These are phyloP conservation scores for Penicillium salamii DNA, from an alignment of 495 filamentous ascomycete species.

Conservation along the genomic window DNA sequence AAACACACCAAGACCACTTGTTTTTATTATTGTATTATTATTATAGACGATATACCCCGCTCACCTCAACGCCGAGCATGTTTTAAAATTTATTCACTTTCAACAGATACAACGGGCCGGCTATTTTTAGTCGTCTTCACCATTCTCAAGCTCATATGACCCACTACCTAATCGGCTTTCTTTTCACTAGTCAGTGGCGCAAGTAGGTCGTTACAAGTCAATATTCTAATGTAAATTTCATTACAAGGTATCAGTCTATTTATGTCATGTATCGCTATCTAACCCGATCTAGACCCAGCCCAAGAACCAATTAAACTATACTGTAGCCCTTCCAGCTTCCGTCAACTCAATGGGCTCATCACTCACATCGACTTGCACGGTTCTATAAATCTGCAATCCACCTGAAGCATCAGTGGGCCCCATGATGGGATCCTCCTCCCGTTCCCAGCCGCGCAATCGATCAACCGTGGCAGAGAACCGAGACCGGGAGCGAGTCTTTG, in stretches of 20 bases:
- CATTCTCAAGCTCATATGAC: background rate
- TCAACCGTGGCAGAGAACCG: background rate
- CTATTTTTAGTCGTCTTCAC: background rate
- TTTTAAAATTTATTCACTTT: constrained; percentile 4
- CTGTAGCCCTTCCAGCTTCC: background rate
- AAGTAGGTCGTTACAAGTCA: too few species aligned
- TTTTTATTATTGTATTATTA: background rate
- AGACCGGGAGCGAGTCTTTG: background rate
- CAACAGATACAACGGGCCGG: background rate
- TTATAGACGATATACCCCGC: constrained; percentile 10
- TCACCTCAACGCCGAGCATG: constrained; percentile 11
- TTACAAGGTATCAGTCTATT: background rate
- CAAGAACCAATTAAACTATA: background rate
- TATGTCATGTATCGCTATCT: background rate
- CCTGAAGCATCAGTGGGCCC: background rate
- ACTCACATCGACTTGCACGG: constrained; percentile 11
- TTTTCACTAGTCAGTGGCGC: too few species aligned
- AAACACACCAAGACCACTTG: background rate
- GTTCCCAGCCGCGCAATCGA: constrained; percentile 6
- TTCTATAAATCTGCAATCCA: constrained; percentile 16
- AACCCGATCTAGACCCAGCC: too few species aligned
- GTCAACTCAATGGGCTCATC: constrained; percentile 19
- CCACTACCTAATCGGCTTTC: background rate
- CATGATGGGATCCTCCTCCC: constrained; percentile 15
- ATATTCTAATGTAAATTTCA: background rate